These are phyloP conservation scores for Alternaria incomplexa DNA, from an alignment of 2,329 filamentous ascomycete genomes.

Conservation along the genomic window DNA sequence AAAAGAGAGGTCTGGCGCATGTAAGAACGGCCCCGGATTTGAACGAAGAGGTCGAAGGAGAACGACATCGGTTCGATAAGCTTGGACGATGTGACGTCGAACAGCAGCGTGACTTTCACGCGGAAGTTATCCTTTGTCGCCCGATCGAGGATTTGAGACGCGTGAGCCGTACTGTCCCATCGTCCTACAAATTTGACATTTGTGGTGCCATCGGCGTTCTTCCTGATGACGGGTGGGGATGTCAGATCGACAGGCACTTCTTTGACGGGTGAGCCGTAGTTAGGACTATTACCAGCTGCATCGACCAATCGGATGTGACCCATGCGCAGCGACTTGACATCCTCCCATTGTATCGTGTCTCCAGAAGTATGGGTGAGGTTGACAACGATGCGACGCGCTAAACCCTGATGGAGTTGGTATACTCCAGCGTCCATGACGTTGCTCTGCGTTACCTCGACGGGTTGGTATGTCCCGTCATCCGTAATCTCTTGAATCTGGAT, in stretches of 20 bases:
- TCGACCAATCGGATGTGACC: slow-evolving; percentile 85
- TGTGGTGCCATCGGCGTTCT: slow-evolving; percentile 88
- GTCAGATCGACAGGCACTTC: slow-evolving; percentile 80
- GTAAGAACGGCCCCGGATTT: slow-evolving; percentile 83
- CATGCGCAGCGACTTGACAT: slow-evolving; percentile 76
- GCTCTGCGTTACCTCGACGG: slow-evolving; percentile 89
- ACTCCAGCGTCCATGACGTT: slow-evolving; percentile 85
- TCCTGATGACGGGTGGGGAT: slow-evolving; percentile 77
- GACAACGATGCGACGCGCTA: slow-evolving; percentile 86
- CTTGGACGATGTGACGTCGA: slow-evolving; percentile 84
- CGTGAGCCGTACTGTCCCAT: slow-evolving; percentile 95
- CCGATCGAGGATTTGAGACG: slow-evolving; percentile 89
- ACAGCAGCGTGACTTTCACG: slow-evolving; percentile 84
- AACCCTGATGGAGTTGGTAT: slow-evolving; percentile 92
- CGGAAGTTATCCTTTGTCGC: slow-evolving; percentile 91
- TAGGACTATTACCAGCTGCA: slow-evolving; percentile 81
- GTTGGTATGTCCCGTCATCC: slow-evolving; percentile 87
- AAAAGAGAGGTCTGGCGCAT: slow-evolving; percentile 83
- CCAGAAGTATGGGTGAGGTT: slow-evolving; percentile 91
- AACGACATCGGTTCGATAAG: slow-evolving; percentile 90
- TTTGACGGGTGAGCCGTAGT: slow-evolving; percentile 72
- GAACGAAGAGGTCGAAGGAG: slow-evolving; percentile 77
- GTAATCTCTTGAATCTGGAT: slow-evolving; percentile 90
- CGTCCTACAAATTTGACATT: slow-evolving; percentile 87
- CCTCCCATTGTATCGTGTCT: slow-evolving; percentile 86